These are phyloP conservation scores for Marchantia polymorpha DNA, from an alignment of 225 moss, liverwort and hornwort species.

Conservation along the genomic window DNA sequence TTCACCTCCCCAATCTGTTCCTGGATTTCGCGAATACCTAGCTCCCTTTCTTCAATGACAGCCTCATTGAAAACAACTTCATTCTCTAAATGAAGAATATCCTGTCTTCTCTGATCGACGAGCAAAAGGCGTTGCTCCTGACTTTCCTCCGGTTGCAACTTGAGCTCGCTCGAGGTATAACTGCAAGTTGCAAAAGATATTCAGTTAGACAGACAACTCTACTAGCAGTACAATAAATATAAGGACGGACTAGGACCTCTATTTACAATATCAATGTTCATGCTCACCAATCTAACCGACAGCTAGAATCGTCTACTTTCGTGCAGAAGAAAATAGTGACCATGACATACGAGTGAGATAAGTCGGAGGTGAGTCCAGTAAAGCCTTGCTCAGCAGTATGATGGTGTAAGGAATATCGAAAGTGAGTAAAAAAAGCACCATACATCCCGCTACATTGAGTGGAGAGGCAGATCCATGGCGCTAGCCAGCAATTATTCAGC, in stretches of 20 bases:
- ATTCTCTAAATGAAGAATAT: constrained; percentile 43
- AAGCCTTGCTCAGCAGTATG: no score
- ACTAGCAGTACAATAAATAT: no score
- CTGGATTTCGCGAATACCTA: constrained; percentile 91
- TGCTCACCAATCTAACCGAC: background rate
- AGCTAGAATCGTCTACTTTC: background rate
- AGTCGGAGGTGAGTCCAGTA: no score
- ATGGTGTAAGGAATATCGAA: no score
- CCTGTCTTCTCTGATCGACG: constrained; percentile 45
- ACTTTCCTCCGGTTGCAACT: constrained; percentile 38
- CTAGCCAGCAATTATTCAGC: no score
- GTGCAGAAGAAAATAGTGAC: no score
- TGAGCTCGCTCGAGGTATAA: constrained; percentile 29
- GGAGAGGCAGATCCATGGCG: no score
- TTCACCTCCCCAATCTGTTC: constrained; percentile 97
- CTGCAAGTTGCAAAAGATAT: constrained; percentile 8
- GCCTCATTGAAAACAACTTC: constrained; percentile 59
- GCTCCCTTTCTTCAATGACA: constrained; percentile 90
- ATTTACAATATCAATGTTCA: background rate
- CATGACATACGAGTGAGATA: no score
- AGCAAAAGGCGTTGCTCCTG: constrained; percentile 40
- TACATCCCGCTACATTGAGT: no score
- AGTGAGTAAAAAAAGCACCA: no score
- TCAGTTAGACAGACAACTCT: no score
- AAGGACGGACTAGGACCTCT: no score